These are phyloP conservation scores for Fusarium luffae DNA, from an alignment of 2,329 filamentous ascomycete genomes.

Conservation along the genomic window DNA sequence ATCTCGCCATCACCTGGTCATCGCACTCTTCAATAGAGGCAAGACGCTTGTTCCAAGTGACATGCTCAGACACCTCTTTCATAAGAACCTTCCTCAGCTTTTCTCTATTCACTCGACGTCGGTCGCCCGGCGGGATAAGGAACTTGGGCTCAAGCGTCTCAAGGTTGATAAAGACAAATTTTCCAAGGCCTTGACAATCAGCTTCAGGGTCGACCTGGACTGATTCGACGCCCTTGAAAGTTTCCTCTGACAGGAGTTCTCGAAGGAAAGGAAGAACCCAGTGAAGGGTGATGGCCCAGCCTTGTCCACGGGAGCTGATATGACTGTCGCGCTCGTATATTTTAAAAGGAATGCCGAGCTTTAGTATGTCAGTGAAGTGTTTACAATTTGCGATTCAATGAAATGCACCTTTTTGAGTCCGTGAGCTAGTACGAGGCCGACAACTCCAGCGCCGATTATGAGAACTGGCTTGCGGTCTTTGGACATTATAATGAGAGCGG, in stretches of 20 bases:
- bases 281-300: constrained; percentile 18
- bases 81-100: constrained; percentile 10
- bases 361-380: too few relatives aligned
- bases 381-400: too few relatives aligned
- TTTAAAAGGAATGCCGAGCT: constrained; percentile 7
- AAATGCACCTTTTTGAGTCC: constrained; percentile 4
- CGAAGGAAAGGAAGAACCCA: constrained; percentile 2
- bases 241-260: constrained; percentile 2
- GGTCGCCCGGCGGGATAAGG: not conserved
- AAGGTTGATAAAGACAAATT: constrained; percentile 8
- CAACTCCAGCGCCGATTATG: constrained; percentile 12
- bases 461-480: constrained; percentile 20
- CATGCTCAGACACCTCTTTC: not conserved
- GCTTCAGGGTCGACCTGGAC: constrained; percentile 14
- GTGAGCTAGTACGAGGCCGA: constrained; percentile 12
- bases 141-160: constrained; percentile 11
- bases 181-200: constrained; percentile 10
- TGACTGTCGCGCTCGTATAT: constrained; percentile 10
- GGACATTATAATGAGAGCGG: not conserved
- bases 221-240: not conserved
- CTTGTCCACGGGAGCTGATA: constrained; percentile 1
- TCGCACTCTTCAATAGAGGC: too few relatives aligned
- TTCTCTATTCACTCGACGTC: constrained; percentile 16
- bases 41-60: constrained; percentile 13
- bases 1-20: not conserved